These are phyloP conservation scores for Fusarium chuoi DNA, from an alignment of 2,329 filamentous ascomycete species.

Conservation along the genomic window DNA sequence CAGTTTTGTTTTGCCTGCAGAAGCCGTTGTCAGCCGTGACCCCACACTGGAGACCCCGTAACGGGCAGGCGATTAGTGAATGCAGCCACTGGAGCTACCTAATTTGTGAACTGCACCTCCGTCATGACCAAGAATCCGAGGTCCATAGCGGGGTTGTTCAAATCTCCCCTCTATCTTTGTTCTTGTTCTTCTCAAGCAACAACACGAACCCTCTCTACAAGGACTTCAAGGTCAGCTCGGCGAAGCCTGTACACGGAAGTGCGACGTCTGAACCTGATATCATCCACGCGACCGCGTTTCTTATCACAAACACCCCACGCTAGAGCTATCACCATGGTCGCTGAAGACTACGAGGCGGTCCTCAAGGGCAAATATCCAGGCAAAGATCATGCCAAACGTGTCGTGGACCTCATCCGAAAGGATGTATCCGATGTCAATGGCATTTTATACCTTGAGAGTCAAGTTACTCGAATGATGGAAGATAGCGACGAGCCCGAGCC, in stretches of 20 bases:
- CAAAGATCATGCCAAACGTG: conserved; percentile 85
- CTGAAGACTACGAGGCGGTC: conserved; percentile 60
- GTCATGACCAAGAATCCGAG: conserved; percentile 31
- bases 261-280: not conserved
- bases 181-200: not conserved
- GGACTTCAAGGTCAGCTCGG: not conserved
- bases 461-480: conserved; percentile 82
- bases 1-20: conserved; percentile 14
- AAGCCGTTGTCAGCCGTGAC: conserved; percentile 38
- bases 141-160: conserved; percentile 34
- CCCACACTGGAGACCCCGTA: conserved; percentile 22
- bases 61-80: conserved; percentile 27
- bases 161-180: conserved; percentile 10
- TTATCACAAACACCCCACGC: not conserved
- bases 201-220: not conserved
- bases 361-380: conserved; percentile 78
- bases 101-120: conserved; percentile 26
- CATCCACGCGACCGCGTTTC: not conserved
- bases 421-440: conserved; percentile 73
- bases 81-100: conserved; percentile 40
- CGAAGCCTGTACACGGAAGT: not conserved
- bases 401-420: conserved; percentile 80
- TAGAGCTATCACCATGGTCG: conserved; percentile 46
- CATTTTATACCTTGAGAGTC: conserved; percentile 88
- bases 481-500: conserved; percentile 87